Evolutionary conservation across 805 yeast species (phyloP), one percentile per base, ranked within the genome.

Genomic region (Blastobotrys parvus): DNA sequence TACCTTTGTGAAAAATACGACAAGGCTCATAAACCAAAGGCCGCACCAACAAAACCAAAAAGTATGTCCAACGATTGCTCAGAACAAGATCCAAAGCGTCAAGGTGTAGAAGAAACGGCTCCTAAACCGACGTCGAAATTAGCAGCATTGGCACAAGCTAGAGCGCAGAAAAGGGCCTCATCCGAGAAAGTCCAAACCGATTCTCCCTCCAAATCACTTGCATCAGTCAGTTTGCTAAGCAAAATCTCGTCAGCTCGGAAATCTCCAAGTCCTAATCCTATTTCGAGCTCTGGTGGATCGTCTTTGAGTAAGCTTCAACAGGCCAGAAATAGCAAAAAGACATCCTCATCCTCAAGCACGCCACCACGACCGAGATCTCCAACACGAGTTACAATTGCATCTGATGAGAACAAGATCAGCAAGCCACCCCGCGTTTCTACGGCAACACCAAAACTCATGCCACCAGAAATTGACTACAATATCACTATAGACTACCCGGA

Each of bases 1-100:
- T 80, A 77, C 45, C 42, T 70, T 35, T 58, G 57, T 46, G 61
- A 65, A 55, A 47, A 45, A 33, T 27, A 49, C 35, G 58, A 55
- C 40, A 47, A 46, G 35, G 43, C 42, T 25, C 38, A 43, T 31
- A 48, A 48, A 31, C 48, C 36, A 23, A 45, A 35, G 38, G 10
- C 29, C 29, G 11, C 7, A 11, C 10, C 29, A 25, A 33, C 7
- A 42, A 43, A 42, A 45, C 46, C 40, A 47, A 45, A 34, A 17
- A 6, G 11, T 16, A 6, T 7, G 29, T 8, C 29, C 36, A 16
- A 4, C 36, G 20, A 6, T 7, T 30, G 34, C 13, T 17, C 36
- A 34, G 36, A 17, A 34, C 36, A 34, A 16, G 5, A 20, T 34
- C 36, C 17, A 34, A 34, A 34, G 36, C 36, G 10, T 19, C 20